Conservation (phyloP, 2,329 filamentous ascomycete species). For the Cryphonectria naterciae region DNA sequence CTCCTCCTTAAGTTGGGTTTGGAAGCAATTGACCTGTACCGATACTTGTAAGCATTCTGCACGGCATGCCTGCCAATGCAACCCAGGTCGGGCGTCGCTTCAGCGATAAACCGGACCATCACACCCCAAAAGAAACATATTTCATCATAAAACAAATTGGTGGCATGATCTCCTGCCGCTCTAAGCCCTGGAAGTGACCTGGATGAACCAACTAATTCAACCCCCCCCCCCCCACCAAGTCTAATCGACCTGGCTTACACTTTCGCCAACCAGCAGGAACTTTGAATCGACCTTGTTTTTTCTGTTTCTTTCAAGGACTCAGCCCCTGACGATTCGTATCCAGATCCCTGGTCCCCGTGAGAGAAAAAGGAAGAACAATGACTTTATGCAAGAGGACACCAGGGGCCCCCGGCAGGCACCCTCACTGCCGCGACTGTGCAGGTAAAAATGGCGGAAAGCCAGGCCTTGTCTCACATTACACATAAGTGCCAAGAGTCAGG, state of each 20-base stretch:
- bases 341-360: not conserved
- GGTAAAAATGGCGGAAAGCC: not conserved
- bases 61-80: not conserved
- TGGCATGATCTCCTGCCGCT: not conserved
- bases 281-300: not conserved
- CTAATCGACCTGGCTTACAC: not conserved
- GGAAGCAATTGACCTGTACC: not conserved
- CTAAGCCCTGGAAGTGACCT: not conserved
- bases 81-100: not conserved
- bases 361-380: not conserved
- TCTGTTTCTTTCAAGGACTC: not conserved
- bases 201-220: not conserved
- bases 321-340: not conserved
- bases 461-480: not conserved
- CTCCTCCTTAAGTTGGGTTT: not conserved
- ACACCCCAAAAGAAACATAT: not conserved
- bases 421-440: not conserved
- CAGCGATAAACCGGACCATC: not conserved
- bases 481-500: not conserved
- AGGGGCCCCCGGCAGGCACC: not conserved
- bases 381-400: not conserved
- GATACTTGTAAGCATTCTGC: not conserved
- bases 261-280: not conserved
- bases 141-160: not conserved
- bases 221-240: not conserved